phyloP scores from a whole-genome alignment of 352 stramenopile genomes.

The Phytophthora multivora region DNA sequence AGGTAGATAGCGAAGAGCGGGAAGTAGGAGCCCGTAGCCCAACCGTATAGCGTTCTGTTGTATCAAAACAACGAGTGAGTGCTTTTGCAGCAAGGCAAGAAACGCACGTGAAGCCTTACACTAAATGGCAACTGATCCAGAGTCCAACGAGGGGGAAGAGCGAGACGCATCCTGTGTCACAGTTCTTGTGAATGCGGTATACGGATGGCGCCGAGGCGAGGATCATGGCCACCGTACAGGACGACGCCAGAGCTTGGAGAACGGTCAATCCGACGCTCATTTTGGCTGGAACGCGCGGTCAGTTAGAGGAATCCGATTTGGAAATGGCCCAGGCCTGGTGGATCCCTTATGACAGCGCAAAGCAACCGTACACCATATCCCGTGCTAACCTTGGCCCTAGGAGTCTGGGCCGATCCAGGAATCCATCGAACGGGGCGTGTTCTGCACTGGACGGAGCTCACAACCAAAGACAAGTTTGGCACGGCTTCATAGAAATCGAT shows the following conservation, averaged over 20 bases:
- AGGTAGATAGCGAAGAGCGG: constrained; percentile 37
- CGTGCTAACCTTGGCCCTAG: background rate
- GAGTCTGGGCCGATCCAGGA: constrained; percentile 6
- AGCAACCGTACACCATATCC: too few species aligned
- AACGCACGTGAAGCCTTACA: constrained; percentile 19
- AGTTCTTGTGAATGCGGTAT: constrained; percentile 35
- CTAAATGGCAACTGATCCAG: constrained; percentile 38
- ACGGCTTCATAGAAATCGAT: constrained; percentile 16
- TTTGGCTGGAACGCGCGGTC: constrained; percentile 3
- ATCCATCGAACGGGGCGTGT: constrained; percentile 3
- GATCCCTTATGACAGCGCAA: background rate
- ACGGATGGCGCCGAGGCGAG: constrained; percentile 33
- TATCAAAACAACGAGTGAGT: background rate
- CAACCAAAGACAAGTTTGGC: constrained; percentile 18
- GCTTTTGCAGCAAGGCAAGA: background rate
- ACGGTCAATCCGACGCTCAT: constrained; percentile 29
- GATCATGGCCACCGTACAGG: constrained; percentile 40
- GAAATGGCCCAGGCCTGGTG: constrained; percentile 12
- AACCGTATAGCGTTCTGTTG: constrained; percentile 32
- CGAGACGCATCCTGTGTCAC: constrained; percentile 22
- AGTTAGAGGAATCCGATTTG: constrained; percentile 15
- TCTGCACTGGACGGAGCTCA: constrained; percentile 3
- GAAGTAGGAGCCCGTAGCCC: constrained; percentile 32
- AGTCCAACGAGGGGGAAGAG: constrained; percentile 36
- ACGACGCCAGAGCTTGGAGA: constrained; percentile 37